Evolutionary conservation across 805 yeast species (phyloP).

Genomic region (Teunomyces lycoperdinae): DNA sequence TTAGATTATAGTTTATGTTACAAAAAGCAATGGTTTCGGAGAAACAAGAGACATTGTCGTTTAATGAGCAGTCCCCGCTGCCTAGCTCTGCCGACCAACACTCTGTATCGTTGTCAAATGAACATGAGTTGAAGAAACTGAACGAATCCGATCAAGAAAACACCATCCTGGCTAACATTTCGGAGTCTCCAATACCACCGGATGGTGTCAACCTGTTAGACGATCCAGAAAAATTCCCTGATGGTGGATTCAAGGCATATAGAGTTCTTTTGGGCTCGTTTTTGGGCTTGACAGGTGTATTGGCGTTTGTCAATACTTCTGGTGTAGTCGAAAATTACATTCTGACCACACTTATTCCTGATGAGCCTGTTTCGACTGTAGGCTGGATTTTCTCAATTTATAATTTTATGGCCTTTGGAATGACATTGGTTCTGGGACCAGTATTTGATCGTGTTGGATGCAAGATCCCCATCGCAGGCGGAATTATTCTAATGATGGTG

Average conservation of each 20-base stretch:
- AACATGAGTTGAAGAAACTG: neutral
- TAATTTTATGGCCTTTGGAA: conserved; percentile 24
- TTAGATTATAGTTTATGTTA: too few species aligned
- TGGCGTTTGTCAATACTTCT: conserved; percentile 25
- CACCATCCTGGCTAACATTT: neutral
- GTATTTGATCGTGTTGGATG: conserved; percentile 25
- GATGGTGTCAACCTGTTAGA: conserved; percentile 10
- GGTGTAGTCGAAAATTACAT: conserved; percentile 25
- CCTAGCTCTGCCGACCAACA: neutral
- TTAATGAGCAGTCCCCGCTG: neutral
- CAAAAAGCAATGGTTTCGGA: neutral
- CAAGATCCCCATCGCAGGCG: conserved; percentile 18
- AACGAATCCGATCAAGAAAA: neutral
- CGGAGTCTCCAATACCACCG: conserved; percentile 28
- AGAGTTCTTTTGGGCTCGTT: conserved; percentile 23
- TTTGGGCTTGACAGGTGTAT: conserved; percentile 22
- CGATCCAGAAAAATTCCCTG: conserved; percentile 24
- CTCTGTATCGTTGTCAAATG: neutral
- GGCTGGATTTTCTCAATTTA: conserved; percentile 30
- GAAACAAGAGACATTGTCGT: neutral
- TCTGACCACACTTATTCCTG: conserved; percentile 11
- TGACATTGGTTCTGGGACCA: conserved; percentile 23
- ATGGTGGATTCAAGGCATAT: conserved; percentile 25
- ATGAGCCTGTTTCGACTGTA: conserved; percentile 14
- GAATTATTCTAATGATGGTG: conserved; percentile 14